Percentiles rank a stretch among this genome's conserved stretches.
Evolutionary conservation across 805 yeast genomes (phyloP).

Genomic region (Candida michaelii): DNA sequence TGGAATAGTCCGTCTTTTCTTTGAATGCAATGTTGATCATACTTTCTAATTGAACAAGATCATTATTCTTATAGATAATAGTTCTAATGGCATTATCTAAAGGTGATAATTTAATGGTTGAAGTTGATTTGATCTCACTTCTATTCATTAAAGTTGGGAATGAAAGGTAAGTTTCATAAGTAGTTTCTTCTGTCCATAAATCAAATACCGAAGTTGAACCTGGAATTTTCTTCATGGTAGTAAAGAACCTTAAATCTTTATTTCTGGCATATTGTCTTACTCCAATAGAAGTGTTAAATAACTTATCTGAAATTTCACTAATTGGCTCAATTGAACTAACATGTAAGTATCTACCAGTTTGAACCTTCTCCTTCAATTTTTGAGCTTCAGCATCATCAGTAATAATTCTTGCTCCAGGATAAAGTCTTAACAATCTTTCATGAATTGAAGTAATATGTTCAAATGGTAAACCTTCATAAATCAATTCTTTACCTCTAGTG

Average conservation of each 20-base stretch:
- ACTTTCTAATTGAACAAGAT: slow-evolving; percentile 66
- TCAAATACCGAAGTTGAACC: slow-evolving; percentile 71
- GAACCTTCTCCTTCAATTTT: slow-evolving; percentile 47
- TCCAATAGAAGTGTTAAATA: slow-evolving; percentile 52
- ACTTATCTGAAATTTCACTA: slow-evolving; percentile 48
- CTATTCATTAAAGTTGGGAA: slow-evolving; percentile 90
- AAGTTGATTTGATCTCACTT: slow-evolving; percentile 59
- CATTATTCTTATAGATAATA: slow-evolving; percentile 66
- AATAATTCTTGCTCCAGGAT: slow-evolving; percentile 79
- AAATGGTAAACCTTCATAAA: slow-evolving; percentile 83
- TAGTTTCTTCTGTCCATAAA: slow-evolving; percentile 86
- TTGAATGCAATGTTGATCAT: slow-evolving; percentile 52
- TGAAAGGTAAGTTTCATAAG: slow-evolving; percentile 68
- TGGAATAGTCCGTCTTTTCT: slow-evolving; percentile 48
- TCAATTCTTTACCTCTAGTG: slow-evolving; percentile 71
- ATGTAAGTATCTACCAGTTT: slow-evolving; percentile 71
- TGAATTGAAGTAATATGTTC: slow-evolving; percentile 85
- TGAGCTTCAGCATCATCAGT: slow-evolving; percentile 59
- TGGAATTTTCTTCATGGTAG: slow-evolving; percentile 67
- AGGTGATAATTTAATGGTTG: slow-evolving; percentile 67
- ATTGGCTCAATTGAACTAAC: slow-evolving; percentile 73
- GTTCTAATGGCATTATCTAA: slow-evolving; percentile 76
- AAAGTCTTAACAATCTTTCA: slow-evolving; percentile 66
- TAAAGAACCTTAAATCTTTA: slow-evolving; percentile 68
- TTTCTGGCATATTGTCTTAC: slow-evolving; percentile 74